Percentiles rank a stretch among this genome's conserved stretches.
Conservation (phyloP, 257 asterid genomes). For the Nyctanthes arbortristis region DNA sequence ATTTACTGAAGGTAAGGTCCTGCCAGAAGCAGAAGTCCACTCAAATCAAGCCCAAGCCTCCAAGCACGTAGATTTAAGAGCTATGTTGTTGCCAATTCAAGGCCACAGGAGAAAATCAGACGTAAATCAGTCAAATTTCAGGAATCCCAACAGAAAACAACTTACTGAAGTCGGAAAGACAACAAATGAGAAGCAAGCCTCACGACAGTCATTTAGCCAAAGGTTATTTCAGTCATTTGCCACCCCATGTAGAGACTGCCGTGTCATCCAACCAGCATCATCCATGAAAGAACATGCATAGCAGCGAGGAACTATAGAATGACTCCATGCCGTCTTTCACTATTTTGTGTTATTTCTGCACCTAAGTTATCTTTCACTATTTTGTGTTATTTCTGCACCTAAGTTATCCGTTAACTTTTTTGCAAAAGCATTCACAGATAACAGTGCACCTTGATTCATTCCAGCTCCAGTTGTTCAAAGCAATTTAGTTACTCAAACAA, state of each 20-base stretch:
- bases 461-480: slow-evolving; percentile 14
- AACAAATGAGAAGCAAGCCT: slow-evolving; percentile 28
- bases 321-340: slow-evolving; percentile 10
- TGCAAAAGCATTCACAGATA: slow-evolving; percentile 7
- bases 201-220: slow-evolving; percentile 40
- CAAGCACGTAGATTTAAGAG: slow-evolving; percentile 19
- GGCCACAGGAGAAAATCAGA: slow-evolving; percentile 25
- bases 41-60: slow-evolving; percentile 25
- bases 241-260: slow-evolving; percentile 51
- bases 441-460: background rate
- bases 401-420: background rate
- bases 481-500: background rate
- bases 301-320: slow-evolving; percentile 20
- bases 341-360: slow-evolving; percentile 2
- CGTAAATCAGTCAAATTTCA: slow-evolving; percentile 21
- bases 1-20: slow-evolving; percentile 19
- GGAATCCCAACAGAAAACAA: slow-evolving; percentile 20
- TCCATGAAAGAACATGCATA: slow-evolving; percentile 25
- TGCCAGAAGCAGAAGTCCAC: slow-evolving; percentile 7
- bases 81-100: slow-evolving; percentile 28
- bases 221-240: slow-evolving; percentile 44
- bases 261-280: slow-evolving; percentile 31
- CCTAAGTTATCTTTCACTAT: background rate
- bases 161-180: slow-evolving; percentile 21
- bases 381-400: slow-evolving; percentile 5